A percentile compares a stretch with the other conserved stretches of the same genome.
phyloP scores from a whole-genome alignment of 371 early-diverging fungal species.

The Syncephalis fuscata region DNA sequence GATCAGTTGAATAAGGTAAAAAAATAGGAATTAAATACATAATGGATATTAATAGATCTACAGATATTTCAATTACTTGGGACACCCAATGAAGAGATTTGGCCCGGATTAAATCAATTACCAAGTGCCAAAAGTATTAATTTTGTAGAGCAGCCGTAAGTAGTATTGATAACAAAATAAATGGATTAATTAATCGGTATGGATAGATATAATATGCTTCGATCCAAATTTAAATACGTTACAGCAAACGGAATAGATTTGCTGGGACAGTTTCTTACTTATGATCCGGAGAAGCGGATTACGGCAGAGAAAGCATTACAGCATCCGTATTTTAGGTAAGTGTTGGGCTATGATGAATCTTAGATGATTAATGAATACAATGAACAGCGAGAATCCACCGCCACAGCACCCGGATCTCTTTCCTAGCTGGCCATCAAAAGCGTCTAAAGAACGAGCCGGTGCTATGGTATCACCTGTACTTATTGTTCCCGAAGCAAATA shows the following conservation, averaged over 20 bases:
- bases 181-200: background rate
- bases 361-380: background rate
- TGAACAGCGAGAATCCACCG: conserved; percentile 53
- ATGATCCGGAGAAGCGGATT: conserved; percentile 77
- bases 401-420: conserved; percentile 88
- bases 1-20: conserved; percentile 55
- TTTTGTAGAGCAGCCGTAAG: conserved; percentile 31
- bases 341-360: background rate
- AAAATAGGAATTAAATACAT: no score
- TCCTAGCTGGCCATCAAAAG: conserved; percentile 89
- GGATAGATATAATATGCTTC: conserved; percentile 22
- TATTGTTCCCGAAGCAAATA: no score
- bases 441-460: conserved; percentile 32
- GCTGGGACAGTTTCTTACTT: conserved; percentile 57
- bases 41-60: background rate
- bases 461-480: no score
- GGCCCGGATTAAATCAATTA: conserved; percentile 52
- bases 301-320: conserved; percentile 69
- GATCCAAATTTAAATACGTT: conserved; percentile 43
- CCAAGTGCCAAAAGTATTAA: conserved; percentile 58
- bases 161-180: background rate
- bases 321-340: conserved; percentile 71
- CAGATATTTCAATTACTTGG: conserved; percentile 61
- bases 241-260: conserved; percentile 71
- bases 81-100: conserved; percentile 42